Evolutionary conservation across 2,329 filamentous ascomycete species (phyloP), one percentile per base, ranked within the genome.

Genomic region (Stromatinia cepivora): DNA sequence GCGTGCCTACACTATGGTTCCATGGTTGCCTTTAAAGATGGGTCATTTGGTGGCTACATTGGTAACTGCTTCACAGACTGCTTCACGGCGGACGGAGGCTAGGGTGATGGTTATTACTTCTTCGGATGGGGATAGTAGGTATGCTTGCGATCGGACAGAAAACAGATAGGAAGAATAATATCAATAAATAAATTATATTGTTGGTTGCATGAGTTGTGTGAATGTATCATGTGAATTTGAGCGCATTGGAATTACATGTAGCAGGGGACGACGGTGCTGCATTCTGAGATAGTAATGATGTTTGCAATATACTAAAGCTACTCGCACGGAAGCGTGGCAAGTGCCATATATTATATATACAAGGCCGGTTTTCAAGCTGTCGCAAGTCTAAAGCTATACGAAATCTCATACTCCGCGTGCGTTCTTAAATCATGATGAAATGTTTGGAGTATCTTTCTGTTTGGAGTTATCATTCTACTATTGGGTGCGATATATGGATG

Each of bases 141-240:
- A 25, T 39, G 31, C 31, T 25, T 28, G 34, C 34, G 52, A 52
- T 52, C 22, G 34, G 20, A 52, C 46, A 39, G 22, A 52, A 63
- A 63, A 52, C 61, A 63, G 31, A 28, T 20, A 25, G n/a, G 59
- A 62, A 25, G 45, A 62, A 62, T 36, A 52, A 63, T 28, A 63
- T 63, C 61, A 63, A 52, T 39, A 39, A 52, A 63, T 39, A 25
- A 36, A 36, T 8, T 15, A 25, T 25, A 20, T 28, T 9, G 22
- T 10, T 50, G n/a, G 31, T 63, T 63, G 13, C 1, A 8, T 39
- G 61, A 39, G 9, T 25, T 39, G 4, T 22, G 61, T 52, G 5
- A 57, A 34, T 31, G 17, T 28, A 25, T 10, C 31, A 52, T 54
- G 42, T 34, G 45, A 63, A 17, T 61, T 10, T 34, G 25, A 61